Base-by-base conservation (phyloP, 495 filamentous ascomycete species). In the Penicillium odoratum region DNA sequence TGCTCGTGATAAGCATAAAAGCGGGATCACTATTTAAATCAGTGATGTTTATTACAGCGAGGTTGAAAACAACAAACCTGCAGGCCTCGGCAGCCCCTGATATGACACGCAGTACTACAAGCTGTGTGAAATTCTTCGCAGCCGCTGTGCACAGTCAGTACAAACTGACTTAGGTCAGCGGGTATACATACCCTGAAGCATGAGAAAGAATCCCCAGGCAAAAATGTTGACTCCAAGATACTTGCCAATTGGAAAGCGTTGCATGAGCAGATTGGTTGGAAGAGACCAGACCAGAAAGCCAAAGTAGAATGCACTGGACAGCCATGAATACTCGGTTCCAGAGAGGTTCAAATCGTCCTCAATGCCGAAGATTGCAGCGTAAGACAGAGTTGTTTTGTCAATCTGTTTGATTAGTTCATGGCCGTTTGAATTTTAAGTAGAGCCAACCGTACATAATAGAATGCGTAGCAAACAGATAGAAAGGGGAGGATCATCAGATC, bases 221-320 rank as follows among this genome's bases (percentile, higher is more conserved):
- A 86, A 81, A 47, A 86, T 85, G 51, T 84, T 86, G 13, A 67
- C 65, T 1, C 83, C 80, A 1, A 83, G 68, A 63, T 86, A 87
- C 64, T 81, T 75, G 10, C 67, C 73, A 7, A 78, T 67, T 0
- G 81, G 83, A 38, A 85, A 68, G 3, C 70, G 64, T 59, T 84
- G 83, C 58, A 86, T 70, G 2, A 86, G 63, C 26, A 81, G 72
- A 56, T 77, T 75, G 4, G 74, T 71, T 0, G 78, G 78, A 47
- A 77, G 67, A 13, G 69, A 64, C 57, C 70, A 75, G 9, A 56
- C 68, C 7, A 87, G 61, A 52, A 78, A 85, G 0, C 84, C 84
- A 60, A 85, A 79, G 56, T 85, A 83, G 67, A 84, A 85, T 5
- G 82, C 66, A 30, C 69, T 74, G 7, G 70, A 75, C 0, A 83